These are phyloP conservation scores for Hylodesmum podocarpum DNA, from an alignment of 306 rosid species.

Conservation along the genomic window DNA sequence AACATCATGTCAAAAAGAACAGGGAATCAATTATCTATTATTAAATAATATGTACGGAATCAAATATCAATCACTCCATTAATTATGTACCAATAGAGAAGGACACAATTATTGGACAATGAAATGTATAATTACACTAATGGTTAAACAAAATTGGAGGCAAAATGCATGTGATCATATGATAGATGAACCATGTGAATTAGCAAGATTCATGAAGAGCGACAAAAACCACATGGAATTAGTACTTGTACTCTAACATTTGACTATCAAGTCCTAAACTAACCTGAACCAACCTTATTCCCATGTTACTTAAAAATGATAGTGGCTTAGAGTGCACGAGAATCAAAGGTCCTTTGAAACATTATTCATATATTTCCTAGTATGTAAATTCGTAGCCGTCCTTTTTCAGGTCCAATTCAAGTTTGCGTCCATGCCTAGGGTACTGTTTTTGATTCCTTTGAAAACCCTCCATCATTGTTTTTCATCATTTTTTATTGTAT, in stretches of 20 bases:
- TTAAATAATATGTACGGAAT: too few species aligned
- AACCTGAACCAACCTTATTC: not conserved
- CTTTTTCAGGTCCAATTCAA: slow-evolving; percentile 18
- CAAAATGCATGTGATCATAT: slow-evolving; percentile 28
- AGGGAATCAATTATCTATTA: not conserved
- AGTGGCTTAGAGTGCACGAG: not conserved
- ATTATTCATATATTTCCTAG: not conserved
- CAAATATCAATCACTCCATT: too few species aligned
- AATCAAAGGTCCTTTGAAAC: not conserved
- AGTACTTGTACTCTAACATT: not conserved
- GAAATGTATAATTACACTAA: not conserved
- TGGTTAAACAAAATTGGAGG: not conserved
- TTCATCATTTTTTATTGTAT: slow-evolving; percentile 15
- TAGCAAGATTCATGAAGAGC: not conserved
- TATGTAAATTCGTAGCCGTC: slow-evolving; percentile 38
- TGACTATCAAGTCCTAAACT: not conserved
- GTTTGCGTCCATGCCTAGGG: not conserved
- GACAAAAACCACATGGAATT: slow-evolving; percentile 33
- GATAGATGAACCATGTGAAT: not conserved
- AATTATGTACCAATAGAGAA: not conserved
- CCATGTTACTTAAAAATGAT: not conserved
- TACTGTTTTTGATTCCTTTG: slow-evolving; percentile 23
- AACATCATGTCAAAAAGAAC: not conserved
- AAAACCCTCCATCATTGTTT: not conserved
- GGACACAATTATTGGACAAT: not conserved